phyloP scores from a whole-genome alignment of 495 filamentous ascomycete genomes.

The Lichenothelia convexa region DNA sequence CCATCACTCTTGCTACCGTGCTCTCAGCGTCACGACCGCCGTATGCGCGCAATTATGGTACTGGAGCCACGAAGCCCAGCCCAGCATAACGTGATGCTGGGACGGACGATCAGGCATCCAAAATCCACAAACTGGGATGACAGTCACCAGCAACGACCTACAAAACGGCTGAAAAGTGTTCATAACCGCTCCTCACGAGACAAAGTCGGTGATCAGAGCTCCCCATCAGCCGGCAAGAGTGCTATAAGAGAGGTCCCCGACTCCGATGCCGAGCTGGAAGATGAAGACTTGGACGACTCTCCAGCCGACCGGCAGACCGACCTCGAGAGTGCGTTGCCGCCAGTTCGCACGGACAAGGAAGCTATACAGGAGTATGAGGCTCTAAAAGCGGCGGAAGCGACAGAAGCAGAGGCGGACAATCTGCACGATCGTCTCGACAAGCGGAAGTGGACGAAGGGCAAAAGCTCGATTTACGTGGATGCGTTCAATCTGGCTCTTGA shows the following conservation, averaged over 20 bases:
- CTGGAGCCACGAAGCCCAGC: slow-evolving; percentile 16
- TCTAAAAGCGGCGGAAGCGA: slow-evolving; percentile 28
- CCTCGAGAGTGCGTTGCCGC: slow-evolving; percentile 58
- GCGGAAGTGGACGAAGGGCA: slow-evolving; percentile 40
- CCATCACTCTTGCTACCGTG: no score
- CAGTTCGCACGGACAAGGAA: slow-evolving; percentile 43
- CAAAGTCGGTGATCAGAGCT: background rate
- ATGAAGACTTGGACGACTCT: slow-evolving; percentile 8
- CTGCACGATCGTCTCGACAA: slow-evolving; percentile 32
- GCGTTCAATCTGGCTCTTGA: slow-evolving; percentile 88
- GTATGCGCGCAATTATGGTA: slow-evolving; percentile 4
- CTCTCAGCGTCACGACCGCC: no score
- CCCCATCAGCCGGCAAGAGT: slow-evolving; percentile 1
- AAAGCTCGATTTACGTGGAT: slow-evolving; percentile 89
- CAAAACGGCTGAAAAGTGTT: slow-evolving; percentile 15
- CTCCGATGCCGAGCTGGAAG: slow-evolving; percentile 18
- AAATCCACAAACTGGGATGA: slow-evolving; percentile 19
- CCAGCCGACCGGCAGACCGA: slow-evolving; percentile 37
- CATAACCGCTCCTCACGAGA: background rate
- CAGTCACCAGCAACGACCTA: slow-evolving; percentile 10
- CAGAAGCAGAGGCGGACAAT: slow-evolving; percentile 18
- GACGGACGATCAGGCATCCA: slow-evolving; percentile 12
- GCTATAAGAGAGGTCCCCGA: slow-evolving; percentile 13
- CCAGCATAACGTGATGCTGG: slow-evolving; percentile 23
- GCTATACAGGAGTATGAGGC: slow-evolving; percentile 70